Conservation (phyloP, 2,329 filamentous ascomycete species). For the Botrytis byssoidea region DNA sequence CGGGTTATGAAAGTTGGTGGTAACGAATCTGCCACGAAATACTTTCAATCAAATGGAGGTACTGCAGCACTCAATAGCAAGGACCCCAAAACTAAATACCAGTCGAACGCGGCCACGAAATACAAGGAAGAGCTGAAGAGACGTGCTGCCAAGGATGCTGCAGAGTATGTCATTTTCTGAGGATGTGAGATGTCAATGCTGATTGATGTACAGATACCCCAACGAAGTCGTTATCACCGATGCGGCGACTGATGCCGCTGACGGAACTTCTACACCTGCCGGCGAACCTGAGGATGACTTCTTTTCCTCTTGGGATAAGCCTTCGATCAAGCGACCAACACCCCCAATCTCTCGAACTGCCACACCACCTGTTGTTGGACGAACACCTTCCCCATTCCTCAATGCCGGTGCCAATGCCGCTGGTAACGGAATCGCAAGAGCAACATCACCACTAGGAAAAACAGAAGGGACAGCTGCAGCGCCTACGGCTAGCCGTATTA, state of each 20-base stretch:
- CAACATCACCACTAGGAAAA: constrained; percentile 77
- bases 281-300: constrained; percentile 88
- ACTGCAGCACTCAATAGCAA: constrained; percentile 93
- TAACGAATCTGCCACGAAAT: constrained; percentile 97
- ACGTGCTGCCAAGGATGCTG: constrained; percentile 77
- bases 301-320: constrained; percentile 99
- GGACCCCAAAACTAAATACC: constrained; percentile 95
- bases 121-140: constrained; percentile 97
- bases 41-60: constrained; percentile 95
- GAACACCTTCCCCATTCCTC: constrained; percentile 87
- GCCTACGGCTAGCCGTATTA: constrained; percentile 68
- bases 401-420: constrained; percentile 65
- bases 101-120: constrained; percentile 86
- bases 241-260: constrained; percentile 54
- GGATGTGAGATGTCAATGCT: constrained; percentile 23
- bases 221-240: constrained; percentile 84
- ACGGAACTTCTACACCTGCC: constrained; percentile 72
- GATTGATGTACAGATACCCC: constrained; percentile 63
- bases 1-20: constrained; percentile 97
- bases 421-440: constrained; percentile 70
- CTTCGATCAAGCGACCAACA: constrained; percentile 91
- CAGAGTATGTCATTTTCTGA: constrained; percentile 60
- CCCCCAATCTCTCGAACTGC: constrained; percentile 87
- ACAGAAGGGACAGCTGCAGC: constrained; percentile 51
- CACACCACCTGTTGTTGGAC: constrained; percentile 77